A percentile compares a stretch with the other conserved stretches of the same genome.
Evolutionary conservation across 2,329 filamentous ascomycete genomes (phyloP).

Genomic region (Neopestalotiopsis sp.): DNA sequence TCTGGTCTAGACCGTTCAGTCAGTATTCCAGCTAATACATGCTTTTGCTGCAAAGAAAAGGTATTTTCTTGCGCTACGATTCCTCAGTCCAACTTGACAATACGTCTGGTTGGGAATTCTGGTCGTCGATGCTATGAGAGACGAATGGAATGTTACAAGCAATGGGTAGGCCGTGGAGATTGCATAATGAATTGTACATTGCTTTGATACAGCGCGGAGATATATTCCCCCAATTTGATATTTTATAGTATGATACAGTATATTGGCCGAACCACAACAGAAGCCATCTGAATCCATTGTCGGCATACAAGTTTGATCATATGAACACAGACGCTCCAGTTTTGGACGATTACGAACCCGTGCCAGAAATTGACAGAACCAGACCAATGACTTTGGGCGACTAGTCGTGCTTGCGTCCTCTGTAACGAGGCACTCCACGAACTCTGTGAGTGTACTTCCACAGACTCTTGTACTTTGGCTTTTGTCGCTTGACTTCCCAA

Average conservation of each 20-base stretch:
- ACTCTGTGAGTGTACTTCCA: slow-evolving; percentile 71
- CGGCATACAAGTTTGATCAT: neutral
- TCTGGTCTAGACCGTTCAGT: too few species aligned
- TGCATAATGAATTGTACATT: slow-evolving; percentile 9
- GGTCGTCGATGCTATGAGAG: neutral
- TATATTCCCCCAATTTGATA: slow-evolving; percentile 16
- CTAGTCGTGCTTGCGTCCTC: slow-evolving; percentile 8
- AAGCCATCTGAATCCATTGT: neutral
- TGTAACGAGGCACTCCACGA: slow-evolving; percentile 26
- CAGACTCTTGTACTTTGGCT: slow-evolving; percentile 67
- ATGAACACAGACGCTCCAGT: neutral
- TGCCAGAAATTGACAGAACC: neutral
- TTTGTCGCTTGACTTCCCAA: slow-evolving; percentile 70
- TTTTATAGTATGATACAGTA: slow-evolving; percentile 23
- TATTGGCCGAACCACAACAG: neutral
- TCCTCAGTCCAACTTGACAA: neutral
- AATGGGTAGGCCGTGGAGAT: neutral
- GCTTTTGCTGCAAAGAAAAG: too few species aligned
- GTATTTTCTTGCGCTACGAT: too few species aligned
- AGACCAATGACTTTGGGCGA: neutral
- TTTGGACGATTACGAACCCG: neutral
- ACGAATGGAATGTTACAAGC: too few species aligned
- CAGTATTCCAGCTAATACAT: too few species aligned
- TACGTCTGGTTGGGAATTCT: neutral
- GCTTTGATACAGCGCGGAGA: slow-evolving; percentile 11